Percentiles rank a stretch among this genome's conserved stretches.
These are phyloP conservation scores for Calvatia gigantea DNA, from an alignment of 768 basidiomycete species.

Conservation along the genomic window DNA sequence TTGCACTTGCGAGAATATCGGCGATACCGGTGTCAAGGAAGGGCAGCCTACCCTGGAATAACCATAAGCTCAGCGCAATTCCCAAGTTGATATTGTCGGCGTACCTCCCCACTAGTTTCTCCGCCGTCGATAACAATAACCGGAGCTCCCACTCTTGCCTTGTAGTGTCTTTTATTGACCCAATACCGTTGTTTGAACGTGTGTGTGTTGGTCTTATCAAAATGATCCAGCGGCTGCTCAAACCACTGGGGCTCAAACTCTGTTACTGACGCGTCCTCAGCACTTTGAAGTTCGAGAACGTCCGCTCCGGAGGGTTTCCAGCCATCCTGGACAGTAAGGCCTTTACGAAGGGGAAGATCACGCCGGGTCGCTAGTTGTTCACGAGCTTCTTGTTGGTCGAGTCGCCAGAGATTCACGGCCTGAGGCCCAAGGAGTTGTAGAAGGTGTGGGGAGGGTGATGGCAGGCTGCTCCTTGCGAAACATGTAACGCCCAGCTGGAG, in stretches of 20 bases:
- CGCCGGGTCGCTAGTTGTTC: conserved; percentile 15
- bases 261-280: not conserved
- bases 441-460: conserved; percentile 7
- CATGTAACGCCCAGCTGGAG: conserved; percentile 1
- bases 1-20: conserved; percentile 79
- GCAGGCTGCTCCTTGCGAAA: not conserved
- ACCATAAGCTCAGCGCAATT: not conserved
- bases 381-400: conserved; percentile 28
- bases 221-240: conserved; percentile 84
- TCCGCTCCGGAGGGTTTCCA: conserved; percentile 14
- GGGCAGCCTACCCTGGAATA: conserved; percentile 38
- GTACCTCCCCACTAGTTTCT: conserved; percentile 81
- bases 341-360: conserved; percentile 16
- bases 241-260: conserved; percentile 69
- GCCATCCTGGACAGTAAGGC: conserved; percentile 20
- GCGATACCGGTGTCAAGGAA: conserved; percentile 82
- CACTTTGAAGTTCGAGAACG: not conserved
- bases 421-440: conserved; percentile 44
- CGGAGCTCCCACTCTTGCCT: conserved; percentile 65
- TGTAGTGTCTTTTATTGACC: conserved; percentile 83
- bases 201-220: conserved; percentile 45
- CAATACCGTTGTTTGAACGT: conserved; percentile 91
- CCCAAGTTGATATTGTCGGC: conserved; percentile 15
- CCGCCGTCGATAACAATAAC: conserved; percentile 92
- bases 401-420: conserved; percentile 63